Conservation (phyloP, 176 grass and related monocot genomes). For the Saccharum officinarum region DNA sequence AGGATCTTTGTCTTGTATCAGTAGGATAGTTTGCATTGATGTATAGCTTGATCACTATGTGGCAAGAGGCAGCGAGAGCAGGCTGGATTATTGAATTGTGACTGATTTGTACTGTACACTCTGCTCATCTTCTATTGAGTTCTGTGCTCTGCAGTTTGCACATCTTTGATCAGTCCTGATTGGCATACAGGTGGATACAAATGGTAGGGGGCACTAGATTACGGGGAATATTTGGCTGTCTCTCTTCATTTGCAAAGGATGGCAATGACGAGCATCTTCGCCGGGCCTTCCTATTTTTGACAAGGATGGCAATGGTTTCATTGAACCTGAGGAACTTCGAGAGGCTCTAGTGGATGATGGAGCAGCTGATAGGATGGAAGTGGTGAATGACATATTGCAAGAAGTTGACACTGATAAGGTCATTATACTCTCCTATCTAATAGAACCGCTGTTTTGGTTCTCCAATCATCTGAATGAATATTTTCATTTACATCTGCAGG, state of each 20-base stretch:
- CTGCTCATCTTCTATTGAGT: not conserved
- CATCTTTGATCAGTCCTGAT: slow-evolving; percentile 16
- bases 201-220: slow-evolving; percentile 82
- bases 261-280: slow-evolving; percentile 94
- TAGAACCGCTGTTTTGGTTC: not conserved
- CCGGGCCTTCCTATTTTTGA: slow-evolving; percentile 89
- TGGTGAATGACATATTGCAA: slow-evolving; percentile 91
- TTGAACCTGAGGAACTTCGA: slow-evolving; percentile 86
- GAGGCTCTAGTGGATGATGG: slow-evolving; percentile 84
- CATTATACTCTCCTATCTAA: slow-evolving; percentile 2
- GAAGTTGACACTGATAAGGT: slow-evolving; percentile 99
- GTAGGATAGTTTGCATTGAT: not conserved
- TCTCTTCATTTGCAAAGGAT: slow-evolving; percentile 99
- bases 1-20: not conserved
- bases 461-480: slow-evolving; percentile 17
- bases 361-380: slow-evolving; percentile 78
- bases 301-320: slow-evolving; percentile 94
- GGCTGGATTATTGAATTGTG: not conserved
- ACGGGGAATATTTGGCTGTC: slow-evolving; percentile 91
- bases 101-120: not conserved
- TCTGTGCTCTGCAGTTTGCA: not conserved
- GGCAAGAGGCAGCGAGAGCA: not conserved
- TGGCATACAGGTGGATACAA: slow-evolving; percentile 86
- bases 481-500: slow-evolving; percentile 44
- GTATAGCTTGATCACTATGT: not conserved